These are phyloP conservation scores for Lactifluus piperatus DNA, from an alignment of 768 basidiomycete species.

Conservation along the genomic window DNA sequence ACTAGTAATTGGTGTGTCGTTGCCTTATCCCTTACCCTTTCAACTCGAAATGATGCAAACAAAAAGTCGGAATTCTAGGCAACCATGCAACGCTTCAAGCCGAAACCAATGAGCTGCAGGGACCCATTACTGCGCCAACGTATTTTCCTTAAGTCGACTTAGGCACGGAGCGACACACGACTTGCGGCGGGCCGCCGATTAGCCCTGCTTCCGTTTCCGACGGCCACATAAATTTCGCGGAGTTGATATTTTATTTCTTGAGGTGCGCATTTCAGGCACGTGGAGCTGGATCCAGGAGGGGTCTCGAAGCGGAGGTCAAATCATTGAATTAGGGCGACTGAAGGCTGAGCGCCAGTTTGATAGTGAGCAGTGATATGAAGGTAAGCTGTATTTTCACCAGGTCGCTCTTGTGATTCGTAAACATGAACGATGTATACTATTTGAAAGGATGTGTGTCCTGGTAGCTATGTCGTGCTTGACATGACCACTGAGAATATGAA, in stretches of 20 bases:
- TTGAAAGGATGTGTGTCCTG: background rate
- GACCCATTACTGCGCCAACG: too few relatives aligned
- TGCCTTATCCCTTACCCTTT: background rate
- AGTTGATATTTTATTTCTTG: constrained; percentile 14
- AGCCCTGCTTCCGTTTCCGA: constrained; percentile 6
- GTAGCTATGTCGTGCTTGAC: background rate
- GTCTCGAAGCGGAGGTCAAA: too few relatives aligned
- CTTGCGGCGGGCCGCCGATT: background rate
- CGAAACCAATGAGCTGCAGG: background rate
- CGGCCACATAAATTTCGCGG: constrained; percentile 7
- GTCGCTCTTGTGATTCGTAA: background rate
- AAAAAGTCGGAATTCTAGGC: background rate
- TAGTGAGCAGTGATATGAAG: too few relatives aligned
- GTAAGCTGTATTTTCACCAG: too few relatives aligned
- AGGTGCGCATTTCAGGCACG: constrained; percentile 1
- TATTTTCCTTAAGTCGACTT: background rate
- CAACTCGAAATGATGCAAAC: background rate
- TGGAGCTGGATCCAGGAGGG: too few relatives aligned
- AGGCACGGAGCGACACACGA: background rate
- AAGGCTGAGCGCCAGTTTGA: background rate
- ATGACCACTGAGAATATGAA: too few relatives aligned
- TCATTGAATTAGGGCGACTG: too few relatives aligned
- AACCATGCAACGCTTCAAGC: background rate
- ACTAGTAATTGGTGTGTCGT: background rate
- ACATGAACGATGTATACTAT: background rate